Conservation (phyloP, 2,329 filamentous ascomycete genomes). For the Trichophyton benhamiae region DNA sequence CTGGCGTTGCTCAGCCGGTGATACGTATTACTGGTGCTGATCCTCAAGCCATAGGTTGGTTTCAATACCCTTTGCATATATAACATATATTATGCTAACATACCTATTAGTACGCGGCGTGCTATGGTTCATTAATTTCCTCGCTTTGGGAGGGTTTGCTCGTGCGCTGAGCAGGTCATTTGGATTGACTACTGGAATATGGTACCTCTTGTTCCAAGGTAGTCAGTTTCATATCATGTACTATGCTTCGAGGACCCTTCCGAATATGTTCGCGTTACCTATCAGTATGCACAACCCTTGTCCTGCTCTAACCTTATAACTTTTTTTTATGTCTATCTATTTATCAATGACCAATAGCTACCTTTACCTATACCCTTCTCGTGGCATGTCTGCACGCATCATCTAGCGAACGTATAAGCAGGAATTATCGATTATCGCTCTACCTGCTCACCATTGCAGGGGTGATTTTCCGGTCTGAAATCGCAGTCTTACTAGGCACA, state of each 20-base stretch:
- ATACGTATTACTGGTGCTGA: constrained; percentile 33
- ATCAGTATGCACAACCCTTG: constrained; percentile 48
- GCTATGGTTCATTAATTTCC: constrained; percentile 64
- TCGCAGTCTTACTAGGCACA: constrained; percentile 65
- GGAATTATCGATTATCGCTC: constrained; percentile 52
- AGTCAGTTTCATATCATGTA: constrained; percentile 88
- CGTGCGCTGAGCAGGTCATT: constrained; percentile 52
- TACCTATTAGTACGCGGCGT: constrained; percentile 52
- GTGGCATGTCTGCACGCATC: neutral
- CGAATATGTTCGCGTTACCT: constrained; percentile 92
- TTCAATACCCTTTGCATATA: neutral
- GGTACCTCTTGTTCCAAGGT: constrained; percentile 67
- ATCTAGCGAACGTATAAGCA: constrained; percentile 26
- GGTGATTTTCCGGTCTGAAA: constrained; percentile 76
- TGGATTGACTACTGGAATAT: constrained; percentile 56
- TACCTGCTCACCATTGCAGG: constrained; percentile 67
- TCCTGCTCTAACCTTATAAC: neutral
- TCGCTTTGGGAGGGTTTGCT: constrained; percentile 54
- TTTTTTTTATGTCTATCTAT: neutral
- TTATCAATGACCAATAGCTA: constrained; percentile 2
- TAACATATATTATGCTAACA: neutral
- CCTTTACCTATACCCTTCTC: constrained; percentile 4
- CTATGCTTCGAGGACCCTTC: constrained; percentile 81
- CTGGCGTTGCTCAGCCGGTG: constrained; percentile 58
- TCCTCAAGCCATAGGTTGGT: neutral